A percentile compares a stretch with the other conserved stretches of the same genome.
These are phyloP conservation scores for Phytophthora macrochlamydospora DNA, from an alignment of 352 stramenopile genomes.

Conservation along the genomic window DNA sequence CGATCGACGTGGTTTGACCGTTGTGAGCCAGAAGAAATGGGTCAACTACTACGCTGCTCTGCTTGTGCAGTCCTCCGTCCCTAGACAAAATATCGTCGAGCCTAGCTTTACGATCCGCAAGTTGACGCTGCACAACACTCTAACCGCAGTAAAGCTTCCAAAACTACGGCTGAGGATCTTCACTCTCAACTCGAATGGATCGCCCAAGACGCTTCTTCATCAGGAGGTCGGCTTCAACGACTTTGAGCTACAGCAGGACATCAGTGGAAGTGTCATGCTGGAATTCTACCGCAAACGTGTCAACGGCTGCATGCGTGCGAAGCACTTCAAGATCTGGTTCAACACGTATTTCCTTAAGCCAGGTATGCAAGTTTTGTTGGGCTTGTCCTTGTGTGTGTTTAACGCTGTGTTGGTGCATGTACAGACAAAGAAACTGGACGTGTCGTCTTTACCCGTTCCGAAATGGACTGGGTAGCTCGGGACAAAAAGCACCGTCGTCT, in stretches of 20 bases:
- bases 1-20: slow-evolving; percentile 63
- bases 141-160: slow-evolving; percentile 40
- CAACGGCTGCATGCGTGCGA: slow-evolving; percentile 48
- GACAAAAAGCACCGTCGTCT: slow-evolving; percentile 69
- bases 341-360: slow-evolving; percentile 59
- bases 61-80: slow-evolving; percentile 12
- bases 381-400: slow-evolving; percentile 6
- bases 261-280: slow-evolving; percentile 60
- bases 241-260: slow-evolving; percentile 50
- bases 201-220: slow-evolving; percentile 45
- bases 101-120: slow-evolving; percentile 38
- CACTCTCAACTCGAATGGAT: slow-evolving; percentile 27
- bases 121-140: slow-evolving; percentile 45
- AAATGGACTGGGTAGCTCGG: slow-evolving; percentile 70
- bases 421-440: slow-evolving; percentile 40
- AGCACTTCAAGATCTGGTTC: slow-evolving; percentile 82
- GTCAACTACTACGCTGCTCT: slow-evolving; percentile 65
- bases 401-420: slow-evolving; percentile 2
- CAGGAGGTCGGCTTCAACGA: slow-evolving; percentile 55
- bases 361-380: slow-evolving; percentile 18
- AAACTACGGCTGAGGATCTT: slow-evolving; percentile 61
- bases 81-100: slow-evolving; percentile 24
- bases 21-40: slow-evolving; percentile 77
- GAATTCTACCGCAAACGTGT: slow-evolving; percentile 57
- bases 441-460: slow-evolving; percentile 46